Evolutionary conservation across 1,284 basidiomycete species (phyloP).

Genomic region (Clitocybe nebularis): DNA sequence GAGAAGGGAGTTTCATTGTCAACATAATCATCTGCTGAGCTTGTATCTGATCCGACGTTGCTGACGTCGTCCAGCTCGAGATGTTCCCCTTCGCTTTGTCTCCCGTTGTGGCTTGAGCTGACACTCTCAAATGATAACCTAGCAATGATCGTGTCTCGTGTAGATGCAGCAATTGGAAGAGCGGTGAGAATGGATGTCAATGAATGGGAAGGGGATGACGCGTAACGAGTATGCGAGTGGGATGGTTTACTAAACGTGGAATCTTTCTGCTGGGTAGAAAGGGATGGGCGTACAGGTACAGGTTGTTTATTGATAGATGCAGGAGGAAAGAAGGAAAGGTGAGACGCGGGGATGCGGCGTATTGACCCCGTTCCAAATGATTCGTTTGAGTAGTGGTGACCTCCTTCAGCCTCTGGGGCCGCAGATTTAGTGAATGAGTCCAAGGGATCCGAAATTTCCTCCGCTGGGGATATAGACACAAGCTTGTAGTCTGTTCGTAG

Average conservation of each 20-base stretch:
- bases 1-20: neutral
- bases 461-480: slow-evolving; percentile 21
- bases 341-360: slow-evolving; percentile 46
- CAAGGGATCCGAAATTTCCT: slow-evolving; percentile 12
- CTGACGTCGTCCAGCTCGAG: slow-evolving; percentile 45
- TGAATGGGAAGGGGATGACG: slow-evolving; percentile 30
- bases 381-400: slow-evolving; percentile 4
- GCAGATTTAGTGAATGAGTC: neutral
- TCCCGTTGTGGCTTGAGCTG: slow-evolving; percentile 38
- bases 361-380: slow-evolving; percentile 30
- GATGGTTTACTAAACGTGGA: slow-evolving; percentile 14
- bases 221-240: slow-evolving; percentile 23
- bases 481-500: slow-evolving; percentile 22
- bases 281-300: slow-evolving; percentile 14
- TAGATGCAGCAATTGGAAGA: slow-evolving; percentile 45
- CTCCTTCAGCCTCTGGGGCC: neutral
- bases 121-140: slow-evolving; percentile 48
- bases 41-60: neutral
- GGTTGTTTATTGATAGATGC: slow-evolving; percentile 21
- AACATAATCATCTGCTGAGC: neutral
- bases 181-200: slow-evolving; percentile 40
- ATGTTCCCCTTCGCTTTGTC: slow-evolving; percentile 24
- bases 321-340: slow-evolving; percentile 62
- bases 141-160: slow-evolving; percentile 47
- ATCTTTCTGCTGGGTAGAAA: slow-evolving; percentile 12